Evolutionary conservation across 2,329 filamentous ascomycete species (phyloP).

Genomic region (Fusarium neocosmosporiellum): DNA sequence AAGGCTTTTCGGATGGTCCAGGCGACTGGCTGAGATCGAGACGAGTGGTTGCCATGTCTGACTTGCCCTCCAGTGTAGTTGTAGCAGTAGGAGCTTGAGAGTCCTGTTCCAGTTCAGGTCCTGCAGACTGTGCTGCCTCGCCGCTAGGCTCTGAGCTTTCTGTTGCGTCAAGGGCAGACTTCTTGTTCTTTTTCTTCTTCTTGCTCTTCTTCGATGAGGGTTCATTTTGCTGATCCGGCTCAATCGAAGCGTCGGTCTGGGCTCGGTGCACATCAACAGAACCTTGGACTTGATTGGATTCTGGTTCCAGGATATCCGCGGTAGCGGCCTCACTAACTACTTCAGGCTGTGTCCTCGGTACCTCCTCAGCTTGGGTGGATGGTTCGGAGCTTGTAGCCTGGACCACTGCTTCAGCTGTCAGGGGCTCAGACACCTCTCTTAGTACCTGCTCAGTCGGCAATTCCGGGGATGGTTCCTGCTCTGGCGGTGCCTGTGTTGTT

Average conservation of each 20-base stretch:
- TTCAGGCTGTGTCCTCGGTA: neutral
- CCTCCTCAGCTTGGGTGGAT: neutral
- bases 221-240: neutral
- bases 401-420: neutral
- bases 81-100: neutral
- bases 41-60: neutral
- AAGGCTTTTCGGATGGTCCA: neutral
- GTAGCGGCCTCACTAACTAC: neutral
- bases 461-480: neutral
- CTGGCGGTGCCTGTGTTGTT: neutral
- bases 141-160: neutral
- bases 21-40: neutral
- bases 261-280: neutral
- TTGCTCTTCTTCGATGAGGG: constrained; percentile 16
- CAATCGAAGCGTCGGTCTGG: neutral
- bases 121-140: neutral
- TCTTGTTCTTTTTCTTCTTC: constrained; percentile 8
- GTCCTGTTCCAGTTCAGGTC: neutral
- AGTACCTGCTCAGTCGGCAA: neutral
- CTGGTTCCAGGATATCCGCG: neutral
- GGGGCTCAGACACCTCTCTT: neutral
- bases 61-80: neutral
- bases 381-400: neutral
- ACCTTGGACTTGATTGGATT: neutral
- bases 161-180: neutral